Evolutionary conservation across 1,284 basidiomycete genomes (phyloP).

Genomic region (Ustilago curta): DNA sequence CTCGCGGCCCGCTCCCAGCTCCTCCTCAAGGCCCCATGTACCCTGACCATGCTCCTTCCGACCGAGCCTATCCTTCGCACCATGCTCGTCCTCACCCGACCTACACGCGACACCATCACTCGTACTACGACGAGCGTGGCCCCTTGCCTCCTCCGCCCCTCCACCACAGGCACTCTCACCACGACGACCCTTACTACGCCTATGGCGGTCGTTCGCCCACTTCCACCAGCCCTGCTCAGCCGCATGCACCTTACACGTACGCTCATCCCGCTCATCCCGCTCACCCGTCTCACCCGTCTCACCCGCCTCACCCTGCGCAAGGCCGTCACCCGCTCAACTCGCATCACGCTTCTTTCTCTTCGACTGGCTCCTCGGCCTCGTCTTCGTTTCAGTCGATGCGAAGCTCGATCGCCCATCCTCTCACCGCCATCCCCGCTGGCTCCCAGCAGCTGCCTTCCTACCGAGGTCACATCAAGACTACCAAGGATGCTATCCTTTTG

Average conservation of each 20-base stretch:
- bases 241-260: constrained; percentile 20
- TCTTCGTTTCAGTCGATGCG: constrained; percentile 38
- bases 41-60: constrained; percentile 25
- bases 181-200: constrained; percentile 29
- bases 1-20: constrained; percentile 29
- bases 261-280: constrained; percentile 23
- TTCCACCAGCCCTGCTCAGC: constrained; percentile 18
- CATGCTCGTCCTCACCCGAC: constrained; percentile 33
- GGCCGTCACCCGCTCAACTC: constrained; percentile 23
- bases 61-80: constrained; percentile 32
- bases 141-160: constrained; percentile 43
- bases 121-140: constrained; percentile 49
- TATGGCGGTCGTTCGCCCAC: constrained; percentile 28
- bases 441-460: constrained; percentile 64
- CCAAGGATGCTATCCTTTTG: constrained; percentile 65
- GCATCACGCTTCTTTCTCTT: constrained; percentile 36
- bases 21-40: constrained; percentile 45
- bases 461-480: constrained; percentile 65
- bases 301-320: constrained; percentile 15
- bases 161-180: constrained; percentile 31
- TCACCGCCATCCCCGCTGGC: constrained; percentile 22
- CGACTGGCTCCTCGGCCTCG: constrained; percentile 19
- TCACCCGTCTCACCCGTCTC: no score
- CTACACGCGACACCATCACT: constrained; percentile 42
- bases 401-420: constrained; percentile 16